Conservation (phyloP, 805 yeast species). For the Maudiozyma serrabonitensis region DNA sequence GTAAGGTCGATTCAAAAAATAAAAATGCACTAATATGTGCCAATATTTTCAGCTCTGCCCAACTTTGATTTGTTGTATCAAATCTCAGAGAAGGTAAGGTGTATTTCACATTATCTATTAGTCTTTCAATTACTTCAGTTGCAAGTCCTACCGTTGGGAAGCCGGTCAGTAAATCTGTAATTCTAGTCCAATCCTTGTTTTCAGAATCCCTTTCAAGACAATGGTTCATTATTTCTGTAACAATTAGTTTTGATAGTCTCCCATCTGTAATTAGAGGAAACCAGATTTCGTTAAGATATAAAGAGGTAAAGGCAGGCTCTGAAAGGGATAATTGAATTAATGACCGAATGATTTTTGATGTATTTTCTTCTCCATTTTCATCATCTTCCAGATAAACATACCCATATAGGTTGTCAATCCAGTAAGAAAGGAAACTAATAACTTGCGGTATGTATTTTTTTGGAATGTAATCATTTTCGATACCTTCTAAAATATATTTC, state of each 20-base stretch:
- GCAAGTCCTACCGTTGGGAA: conserved; percentile 67
- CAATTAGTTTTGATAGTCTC: conserved; percentile 43
- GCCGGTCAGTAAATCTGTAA: conserved; percentile 50
- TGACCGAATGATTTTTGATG: conserved; percentile 51
- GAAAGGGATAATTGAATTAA: conserved; percentile 49
- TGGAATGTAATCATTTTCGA: conserved; percentile 16
- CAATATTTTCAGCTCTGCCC: conserved; percentile 65
- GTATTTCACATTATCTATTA: conserved; percentile 45
- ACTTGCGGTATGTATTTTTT: conserved; percentile 17
- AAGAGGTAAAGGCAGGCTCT: conserved; percentile 39
- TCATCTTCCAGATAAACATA: conserved; percentile 47
- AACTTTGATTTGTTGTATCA: conserved; percentile 40
- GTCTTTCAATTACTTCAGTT: conserved; percentile 48
- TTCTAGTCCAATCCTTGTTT: conserved; percentile 55
- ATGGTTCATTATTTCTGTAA: conserved; percentile 66
- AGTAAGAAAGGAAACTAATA: conserved; percentile 42
- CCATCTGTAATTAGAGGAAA: conserved; percentile 52
- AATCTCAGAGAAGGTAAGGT: conserved; percentile 35
- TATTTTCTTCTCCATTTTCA: conserved; percentile 49
- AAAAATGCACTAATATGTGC: conserved; percentile 53
- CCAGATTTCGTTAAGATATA: conserved; percentile 59
- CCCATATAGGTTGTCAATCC: conserved; percentile 60
- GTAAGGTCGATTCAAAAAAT: conserved; percentile 58
- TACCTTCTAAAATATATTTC: conserved; percentile 21
- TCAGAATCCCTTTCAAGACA: conserved; percentile 74